These are phyloP conservation scores for Bertia moriformis DNA, from an alignment of 2,329 filamentous ascomycete species.

Conservation along the genomic window DNA sequence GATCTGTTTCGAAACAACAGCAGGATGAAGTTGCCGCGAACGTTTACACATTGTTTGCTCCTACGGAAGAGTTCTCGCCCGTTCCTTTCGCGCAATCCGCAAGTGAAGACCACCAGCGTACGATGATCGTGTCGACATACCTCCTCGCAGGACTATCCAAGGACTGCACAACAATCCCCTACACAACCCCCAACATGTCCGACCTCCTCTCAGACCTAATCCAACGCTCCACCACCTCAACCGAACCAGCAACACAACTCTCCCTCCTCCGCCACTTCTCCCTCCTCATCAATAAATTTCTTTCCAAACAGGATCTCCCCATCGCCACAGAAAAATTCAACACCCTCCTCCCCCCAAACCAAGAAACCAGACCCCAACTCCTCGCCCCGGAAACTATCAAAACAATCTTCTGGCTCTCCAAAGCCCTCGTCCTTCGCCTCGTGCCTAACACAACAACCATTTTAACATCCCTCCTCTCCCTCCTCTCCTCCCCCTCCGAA, in stretches of 20 bases:
- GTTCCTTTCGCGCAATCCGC: constrained; percentile 16
- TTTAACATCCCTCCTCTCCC: constrained; percentile 28
- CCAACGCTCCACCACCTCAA: constrained; percentile 3
- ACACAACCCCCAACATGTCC: constrained; percentile 17
- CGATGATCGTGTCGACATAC: constrained; percentile 40
- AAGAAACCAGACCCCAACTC: constrained; percentile 15
- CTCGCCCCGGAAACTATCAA: constrained; percentile 26
- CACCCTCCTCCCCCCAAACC: constrained; percentile 2
- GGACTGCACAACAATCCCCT: constrained; percentile 17
- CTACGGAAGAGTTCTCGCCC: constrained; percentile 14
- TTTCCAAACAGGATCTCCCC: constrained; percentile 1
- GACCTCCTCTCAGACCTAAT: constrained; percentile 9
- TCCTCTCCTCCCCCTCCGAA: constrained; percentile 25
- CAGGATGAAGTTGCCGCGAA: constrained; percentile 34
- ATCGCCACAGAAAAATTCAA: constrained; percentile 4
- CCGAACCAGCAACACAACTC: constrained; percentile 18
- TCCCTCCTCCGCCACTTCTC: constrained; percentile 22
- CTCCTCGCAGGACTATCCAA: constrained; percentile 32
- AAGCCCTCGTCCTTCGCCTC: constrained; percentile 40
- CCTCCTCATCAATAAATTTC: constrained; percentile 19
- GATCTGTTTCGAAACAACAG: constrained; percentile 32
- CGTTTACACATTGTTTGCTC: constrained; percentile 34
- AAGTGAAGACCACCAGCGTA: constrained; percentile 19
- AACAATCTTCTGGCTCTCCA: constrained; percentile 43
- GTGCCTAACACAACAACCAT: constrained; percentile 30